phyloP scores from a whole-genome alignment of 371 early-diverging fungal species.

The Mucor racemosus region DNA sequence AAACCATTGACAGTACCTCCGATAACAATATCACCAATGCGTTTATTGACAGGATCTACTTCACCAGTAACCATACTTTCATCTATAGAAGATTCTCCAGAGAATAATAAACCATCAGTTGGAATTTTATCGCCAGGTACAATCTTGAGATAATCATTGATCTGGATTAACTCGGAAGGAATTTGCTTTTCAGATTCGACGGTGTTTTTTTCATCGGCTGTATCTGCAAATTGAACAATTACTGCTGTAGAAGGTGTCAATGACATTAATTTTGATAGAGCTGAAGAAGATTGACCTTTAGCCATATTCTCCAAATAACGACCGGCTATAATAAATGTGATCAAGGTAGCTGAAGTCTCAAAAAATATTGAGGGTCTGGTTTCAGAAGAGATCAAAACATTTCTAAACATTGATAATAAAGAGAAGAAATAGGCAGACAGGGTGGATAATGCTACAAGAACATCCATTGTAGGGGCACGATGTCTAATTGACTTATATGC shows the following conservation, averaged over 20 bases:
- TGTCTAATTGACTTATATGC: slow-evolving; percentile 82
- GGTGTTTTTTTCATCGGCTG: slow-evolving; percentile 13
- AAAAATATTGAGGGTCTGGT: slow-evolving; percentile 83
- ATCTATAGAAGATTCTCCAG: slow-evolving; percentile 87
- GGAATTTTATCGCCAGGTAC: slow-evolving; percentile 95
- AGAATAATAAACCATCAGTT: slow-evolving; percentile 85
- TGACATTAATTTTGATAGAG: slow-evolving; percentile 86
- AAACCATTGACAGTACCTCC: slow-evolving; percentile 94
- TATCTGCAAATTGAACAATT: slow-evolving; percentile 31
- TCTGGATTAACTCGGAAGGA: slow-evolving; percentile 85
- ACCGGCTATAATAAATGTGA: slow-evolving; percentile 90
- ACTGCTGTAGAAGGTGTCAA: slow-evolving; percentile 76
- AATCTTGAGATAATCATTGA: slow-evolving; percentile 83
- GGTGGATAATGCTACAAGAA: slow-evolving; percentile 89
- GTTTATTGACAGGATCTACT: slow-evolving; percentile 87
- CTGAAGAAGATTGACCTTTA: slow-evolving; percentile 90
- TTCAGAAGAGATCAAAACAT: not conserved
- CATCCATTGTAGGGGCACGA: slow-evolving; percentile 94
- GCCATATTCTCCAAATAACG: slow-evolving; percentile 93
- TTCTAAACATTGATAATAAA: slow-evolving; percentile 59
- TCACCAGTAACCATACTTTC: slow-evolving; percentile 99
- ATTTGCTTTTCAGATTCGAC: slow-evolving; percentile 71
- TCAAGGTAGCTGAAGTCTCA: slow-evolving; percentile 90
- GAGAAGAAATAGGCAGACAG: slow-evolving; percentile 82
- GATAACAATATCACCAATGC: slow-evolving; percentile 70